Base-by-base conservation (phyloP, 129 eudicot species). In the Gnaphalium uliginosum region DNA sequence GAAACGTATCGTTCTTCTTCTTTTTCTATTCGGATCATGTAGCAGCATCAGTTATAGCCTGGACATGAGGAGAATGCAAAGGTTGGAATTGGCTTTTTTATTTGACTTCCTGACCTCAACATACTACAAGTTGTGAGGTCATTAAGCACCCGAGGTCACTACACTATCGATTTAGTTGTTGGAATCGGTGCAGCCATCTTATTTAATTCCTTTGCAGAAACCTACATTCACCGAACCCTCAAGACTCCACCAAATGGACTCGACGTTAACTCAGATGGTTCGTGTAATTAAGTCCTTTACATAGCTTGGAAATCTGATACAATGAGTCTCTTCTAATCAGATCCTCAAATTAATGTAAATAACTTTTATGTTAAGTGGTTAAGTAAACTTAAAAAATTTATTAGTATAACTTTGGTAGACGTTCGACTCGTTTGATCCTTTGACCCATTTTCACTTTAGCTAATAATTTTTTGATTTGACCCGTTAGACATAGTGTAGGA, bases 1-100 rank as follows among this genome's bases (percentile, higher is more conserved):
- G 97, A 7, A 91, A 91, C 54, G 97, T 86, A 2, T 91, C 95
- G 1, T 91, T 91, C 81, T 91, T 91, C 86, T 79, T 29, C n/a
- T n/a, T 91, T 61, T 91, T 91, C 82, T 91, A 87, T 68, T 91
- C 97, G 19, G 97, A 95, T 1, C 97, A 91, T 70, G 97, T 88
- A 32, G 97, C 97, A 0, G 89, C 92, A 24, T 85, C 95, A 5
- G 84, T 91, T 43, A 91, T 91, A 2, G 95, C 97, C 76, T 88
- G 10, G 97, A 91, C 68, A 91, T 91, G 97, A 88, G 83, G 54
- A 84, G 96, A 15, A 75, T 86, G 90, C 87, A 85, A 23, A 84
- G 97, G 78, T 81, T 81, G 86, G 76, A 86, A 74, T 60, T 85
- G 77, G 90, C 92, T 0, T 79, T 75, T 67, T 21, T 78, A 23